phyloP scores from a whole-genome alignment of 2,329 filamentous ascomycete genomes.

The Arachnopeziza araneosa region DNA sequence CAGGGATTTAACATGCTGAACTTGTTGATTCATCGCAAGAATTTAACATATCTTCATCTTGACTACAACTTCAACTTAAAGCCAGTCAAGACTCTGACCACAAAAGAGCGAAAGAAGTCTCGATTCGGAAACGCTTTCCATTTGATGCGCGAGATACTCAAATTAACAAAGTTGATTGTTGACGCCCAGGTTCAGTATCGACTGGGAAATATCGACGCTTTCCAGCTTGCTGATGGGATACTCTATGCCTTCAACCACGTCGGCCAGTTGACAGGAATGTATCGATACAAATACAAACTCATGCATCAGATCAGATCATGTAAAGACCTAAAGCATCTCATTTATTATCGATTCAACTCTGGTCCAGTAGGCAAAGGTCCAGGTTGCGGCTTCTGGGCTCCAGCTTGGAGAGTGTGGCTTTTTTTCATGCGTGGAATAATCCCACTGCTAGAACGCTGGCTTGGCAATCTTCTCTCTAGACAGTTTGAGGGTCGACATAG shows the following conservation, averaged over 20 bases:
- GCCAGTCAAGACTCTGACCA: slow-evolving; percentile 96
- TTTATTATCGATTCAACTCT: slow-evolving; percentile 98
- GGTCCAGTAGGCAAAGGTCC: slow-evolving; percentile 95
- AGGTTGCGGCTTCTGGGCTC: slow-evolving; percentile 98
- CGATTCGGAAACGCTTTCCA: slow-evolving; percentile 99
- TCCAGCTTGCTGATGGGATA: slow-evolving; percentile 96
- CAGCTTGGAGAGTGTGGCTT: slow-evolving; percentile 96
- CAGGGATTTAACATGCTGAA: slow-evolving; percentile 99
- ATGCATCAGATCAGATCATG: slow-evolving; percentile 99
- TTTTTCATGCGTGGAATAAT: slow-evolving; percentile 99
- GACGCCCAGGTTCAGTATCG: slow-evolving; percentile 98
- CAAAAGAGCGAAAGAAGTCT: slow-evolving; percentile 98
- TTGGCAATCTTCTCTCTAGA: slow-evolving; percentile 91
- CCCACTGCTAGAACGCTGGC: slow-evolving; percentile 91
- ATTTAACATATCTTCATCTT: slow-evolving; percentile 93
- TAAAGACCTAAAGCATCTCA: slow-evolving; percentile 98
- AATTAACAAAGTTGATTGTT: slow-evolving; percentile 94
- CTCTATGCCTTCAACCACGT: slow-evolving; percentile 99
- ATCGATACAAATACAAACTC: slow-evolving; percentile 99
- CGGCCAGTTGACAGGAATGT: slow-evolving; percentile 97
- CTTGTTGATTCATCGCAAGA: slow-evolving; percentile 94
- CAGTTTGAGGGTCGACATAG: slow-evolving; percentile 98
- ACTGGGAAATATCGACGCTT: slow-evolving; percentile 95
- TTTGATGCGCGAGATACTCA: slow-evolving; percentile 94
- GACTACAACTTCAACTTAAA: slow-evolving; percentile 99